Evolutionary conservation across 805 yeast species (phyloP).

Genomic region (Saccharomycopsis sp.): DNA sequence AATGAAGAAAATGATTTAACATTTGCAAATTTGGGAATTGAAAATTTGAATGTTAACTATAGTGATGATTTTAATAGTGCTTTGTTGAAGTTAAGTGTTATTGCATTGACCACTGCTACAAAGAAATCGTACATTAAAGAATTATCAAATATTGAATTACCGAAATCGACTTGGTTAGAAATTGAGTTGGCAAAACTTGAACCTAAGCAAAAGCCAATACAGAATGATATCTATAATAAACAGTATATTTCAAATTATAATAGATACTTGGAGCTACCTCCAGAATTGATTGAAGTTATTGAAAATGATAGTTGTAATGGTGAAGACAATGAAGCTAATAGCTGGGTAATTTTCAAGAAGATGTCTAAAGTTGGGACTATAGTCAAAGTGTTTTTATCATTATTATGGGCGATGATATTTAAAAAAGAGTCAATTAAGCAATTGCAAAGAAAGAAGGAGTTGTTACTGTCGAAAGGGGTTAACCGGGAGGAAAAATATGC

Average conservation of each 20-base stretch:
- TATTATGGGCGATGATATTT: constrained; percentile 3
- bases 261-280: constrained; percentile 24
- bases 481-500: constrained; percentile 20
- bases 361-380: neutral
- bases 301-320: constrained; percentile 9
- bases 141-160: constrained; percentile 40
- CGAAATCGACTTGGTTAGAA: constrained; percentile 35
- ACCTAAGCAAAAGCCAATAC: neutral
- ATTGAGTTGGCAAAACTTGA: constrained; percentile 24
- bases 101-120: constrained; percentile 63
- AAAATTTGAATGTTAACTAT: constrained; percentile 32
- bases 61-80: constrained; percentile 64
- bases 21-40: constrained; percentile 25
- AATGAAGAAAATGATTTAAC: constrained; percentile 22
- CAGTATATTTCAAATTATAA: constrained; percentile 23
- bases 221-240: constrained; percentile 18
- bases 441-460: constrained; percentile 10
- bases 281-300: constrained; percentile 25
- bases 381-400: neutral
- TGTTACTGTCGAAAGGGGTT: neutral
- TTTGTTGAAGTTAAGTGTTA: constrained; percentile 49
- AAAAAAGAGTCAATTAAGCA: constrained; percentile 10
- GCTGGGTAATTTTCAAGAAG: constrained; percentile 7
- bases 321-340: neutral
- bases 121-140: constrained; percentile 60